Percentiles rank a stretch among this genome's conserved stretches.
Conservation (phyloP, 805 yeast species). For the Kluyveromyces wickerhamii region DNA sequence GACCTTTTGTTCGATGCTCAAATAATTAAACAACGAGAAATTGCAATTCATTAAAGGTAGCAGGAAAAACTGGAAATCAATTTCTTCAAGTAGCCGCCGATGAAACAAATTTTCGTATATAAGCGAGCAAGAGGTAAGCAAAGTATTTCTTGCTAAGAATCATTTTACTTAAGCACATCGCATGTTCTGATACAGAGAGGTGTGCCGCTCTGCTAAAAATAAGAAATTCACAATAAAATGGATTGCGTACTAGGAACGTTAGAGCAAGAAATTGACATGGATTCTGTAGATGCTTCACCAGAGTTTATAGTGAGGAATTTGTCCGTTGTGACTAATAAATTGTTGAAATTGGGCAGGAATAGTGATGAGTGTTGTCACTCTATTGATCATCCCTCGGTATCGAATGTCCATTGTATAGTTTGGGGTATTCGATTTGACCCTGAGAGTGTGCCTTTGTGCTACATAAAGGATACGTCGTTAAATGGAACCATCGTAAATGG, state of each 20-base stretch:
- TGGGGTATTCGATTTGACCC: conserved; percentile 47
- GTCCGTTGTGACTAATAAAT: conserved; percentile 25
- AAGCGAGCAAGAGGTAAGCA: no score
- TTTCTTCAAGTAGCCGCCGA: no score
- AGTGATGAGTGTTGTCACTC: conserved; percentile 27
- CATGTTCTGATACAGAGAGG: no score
- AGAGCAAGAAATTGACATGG: background rate
- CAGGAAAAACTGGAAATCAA: no score
- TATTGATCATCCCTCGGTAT: conserved; percentile 34
- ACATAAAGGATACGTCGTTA: conserved; percentile 42
- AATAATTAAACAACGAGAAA: no score
- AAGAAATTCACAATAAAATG: no score
- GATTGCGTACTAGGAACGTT: conserved; percentile 1
- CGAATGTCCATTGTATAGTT: conserved; percentile 39
- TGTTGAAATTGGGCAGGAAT: conserved; percentile 39
- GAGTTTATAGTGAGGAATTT: conserved; percentile 5
- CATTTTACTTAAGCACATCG: no score
- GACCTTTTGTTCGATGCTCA: no score
- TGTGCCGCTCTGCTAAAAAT: no score
- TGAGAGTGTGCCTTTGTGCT: conserved; percentile 38
- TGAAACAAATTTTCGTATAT: no score
- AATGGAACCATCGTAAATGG: conserved; percentile 46
- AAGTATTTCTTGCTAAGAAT: no score
- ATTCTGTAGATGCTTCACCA: background rate
- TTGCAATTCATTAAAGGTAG: no score